Base-by-base conservation (phyloP, 2,329 filamentous ascomycete species). In the Aspergillus chevalieri region DNA sequence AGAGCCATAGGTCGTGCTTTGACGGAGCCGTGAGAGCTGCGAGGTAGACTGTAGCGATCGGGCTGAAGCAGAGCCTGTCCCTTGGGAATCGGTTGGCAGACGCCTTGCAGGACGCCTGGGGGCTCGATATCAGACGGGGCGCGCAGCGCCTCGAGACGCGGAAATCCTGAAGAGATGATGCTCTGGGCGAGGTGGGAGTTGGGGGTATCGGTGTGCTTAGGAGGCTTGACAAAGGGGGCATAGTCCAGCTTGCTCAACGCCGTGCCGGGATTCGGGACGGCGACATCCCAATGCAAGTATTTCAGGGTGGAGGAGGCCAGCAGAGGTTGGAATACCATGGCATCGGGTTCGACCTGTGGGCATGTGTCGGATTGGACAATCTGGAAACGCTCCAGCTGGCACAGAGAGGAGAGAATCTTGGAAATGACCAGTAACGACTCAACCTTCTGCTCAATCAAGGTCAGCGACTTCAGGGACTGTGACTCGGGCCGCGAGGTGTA, bases 251-350 rank as follows among this genome's bases (percentile, higher is more conserved):
- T 63, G 41, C 62, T 67, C 33, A 72, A 62, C 9, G 67, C 66
- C 28, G 64, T 63, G 33, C 57, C 60, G 14, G 67, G 61, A 43
- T 71, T 64, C 12, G 69, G 68, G 44, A 69, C 67, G 4, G 67
- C 65, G 33, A 75, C 60, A 56, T 83, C 80, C 79, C 80, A 83
- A 57, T 84, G 80, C 3, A 84, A 63, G 52, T 72, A 74, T 47
- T 68, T 67, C 9, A 83, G 65, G n/a, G 65, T 72, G 2, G 65
- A 62, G 0, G 78, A 80, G 5, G 70, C 70, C 24, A 83, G 68
- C 9, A 74, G 59, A 0, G 77, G 74, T 49, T 74, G 72, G 48
- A 76, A 71, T 19, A 77, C 58, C 46, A 73, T 67, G 8, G 66
- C 64, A 14, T 70, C 72, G 4, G 68, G 58, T 3, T 70, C 67